phyloP scores from a whole-genome alignment of 345 rosid species.

The Salix brachista region DNA sequence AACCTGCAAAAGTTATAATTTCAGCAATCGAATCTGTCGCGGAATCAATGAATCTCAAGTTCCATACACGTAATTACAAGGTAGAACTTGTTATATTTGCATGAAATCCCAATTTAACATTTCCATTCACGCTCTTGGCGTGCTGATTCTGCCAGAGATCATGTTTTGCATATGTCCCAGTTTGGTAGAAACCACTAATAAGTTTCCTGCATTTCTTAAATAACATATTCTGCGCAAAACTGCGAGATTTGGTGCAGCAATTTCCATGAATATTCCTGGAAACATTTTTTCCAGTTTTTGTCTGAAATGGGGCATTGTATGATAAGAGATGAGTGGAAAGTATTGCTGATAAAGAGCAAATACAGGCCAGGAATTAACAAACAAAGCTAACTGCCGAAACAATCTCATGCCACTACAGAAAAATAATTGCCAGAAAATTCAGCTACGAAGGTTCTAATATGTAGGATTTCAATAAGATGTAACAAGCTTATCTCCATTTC shows the following conservation, averaged over 20 bases:
- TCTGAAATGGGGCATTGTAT: background rate
- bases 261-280: background rate
- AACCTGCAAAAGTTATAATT: slow-evolving; percentile 59
- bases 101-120: background rate
- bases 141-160: background rate
- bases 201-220: background rate
- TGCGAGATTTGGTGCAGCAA: background rate
- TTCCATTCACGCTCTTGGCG: background rate
- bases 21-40: slow-evolving; percentile 71
- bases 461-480: background rate
- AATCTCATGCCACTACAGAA: background rate
- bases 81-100: slow-evolving; percentile 29
- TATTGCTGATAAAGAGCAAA: background rate
- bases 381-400: background rate
- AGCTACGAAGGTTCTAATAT: background rate
- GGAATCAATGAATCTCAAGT: slow-evolving; percentile 52
- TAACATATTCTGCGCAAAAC: background rate
- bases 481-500: background rate
- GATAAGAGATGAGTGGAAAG: background rate
- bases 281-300: background rate
- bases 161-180: background rate
- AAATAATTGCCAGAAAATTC: background rate
- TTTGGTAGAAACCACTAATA: background rate
- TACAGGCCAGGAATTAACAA: background rate
- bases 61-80: slow-evolving; percentile 72